Evolutionary conservation across 768 basidiomycete genomes (phyloP).

Genomic region (Termitomyces sp.): DNA sequence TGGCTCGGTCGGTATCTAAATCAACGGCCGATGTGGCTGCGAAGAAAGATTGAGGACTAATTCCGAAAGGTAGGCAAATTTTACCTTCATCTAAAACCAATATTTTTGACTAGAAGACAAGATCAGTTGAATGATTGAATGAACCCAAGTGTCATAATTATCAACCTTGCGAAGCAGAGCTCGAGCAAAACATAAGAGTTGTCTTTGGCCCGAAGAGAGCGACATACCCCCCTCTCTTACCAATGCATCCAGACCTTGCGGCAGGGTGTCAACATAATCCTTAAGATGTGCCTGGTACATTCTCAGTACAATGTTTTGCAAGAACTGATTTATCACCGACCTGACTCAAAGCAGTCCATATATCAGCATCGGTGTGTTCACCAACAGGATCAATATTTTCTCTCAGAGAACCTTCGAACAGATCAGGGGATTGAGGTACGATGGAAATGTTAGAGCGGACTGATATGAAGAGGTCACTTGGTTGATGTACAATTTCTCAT

Average conservation of each 20-base stretch:
- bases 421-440: slow-evolving; percentile 74
- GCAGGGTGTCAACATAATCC: slow-evolving; percentile 57
- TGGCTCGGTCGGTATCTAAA: slow-evolving; percentile 82
- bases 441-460: slow-evolving; percentile 80
- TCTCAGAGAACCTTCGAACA: slow-evolving; percentile 70
- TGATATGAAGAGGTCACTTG: slow-evolving; percentile 17
- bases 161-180: slow-evolving; percentile 70
- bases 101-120: slow-evolving; percentile 57
- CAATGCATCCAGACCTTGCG: slow-evolving; percentile 64
- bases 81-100: slow-evolving; percentile 90
- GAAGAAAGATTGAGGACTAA: background rate
- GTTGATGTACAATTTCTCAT: background rate
- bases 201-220: slow-evolving; percentile 79
- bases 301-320: background rate
- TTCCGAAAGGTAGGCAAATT: background rate
- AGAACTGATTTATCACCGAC: slow-evolving; percentile 15
- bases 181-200: slow-evolving; percentile 84
- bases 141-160: background rate
- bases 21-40: slow-evolving; percentile 86
- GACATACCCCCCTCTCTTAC: slow-evolving; percentile 79
- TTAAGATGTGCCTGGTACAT: slow-evolving; percentile 53
- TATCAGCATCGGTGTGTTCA: slow-evolving; percentile 65
- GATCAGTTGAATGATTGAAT: background rate
- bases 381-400: slow-evolving; percentile 90
- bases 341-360: slow-evolving; percentile 85